Conservation (phyloP, 306 rosid genomes). For the Vigna nakashimae region DNA sequence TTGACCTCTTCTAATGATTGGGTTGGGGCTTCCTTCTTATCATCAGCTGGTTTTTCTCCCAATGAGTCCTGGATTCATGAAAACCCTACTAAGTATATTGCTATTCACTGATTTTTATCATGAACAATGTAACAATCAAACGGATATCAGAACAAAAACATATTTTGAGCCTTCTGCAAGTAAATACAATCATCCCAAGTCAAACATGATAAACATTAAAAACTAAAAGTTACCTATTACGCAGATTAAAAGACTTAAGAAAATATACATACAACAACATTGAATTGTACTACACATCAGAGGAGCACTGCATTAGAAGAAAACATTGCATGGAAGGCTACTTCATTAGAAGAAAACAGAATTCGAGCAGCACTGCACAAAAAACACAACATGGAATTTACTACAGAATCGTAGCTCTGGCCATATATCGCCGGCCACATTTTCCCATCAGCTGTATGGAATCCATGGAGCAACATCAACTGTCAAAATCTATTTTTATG, state of each 20-base stretch:
- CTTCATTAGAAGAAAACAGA: slow-evolving; percentile 17
- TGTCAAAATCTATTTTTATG: slow-evolving; percentile 7
- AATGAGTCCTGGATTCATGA: slow-evolving; percentile 52
- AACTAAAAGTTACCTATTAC: not conserved
- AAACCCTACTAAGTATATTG: no score
- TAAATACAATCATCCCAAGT: not conserved
- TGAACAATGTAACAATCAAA: no score
- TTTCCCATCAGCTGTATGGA: not conserved
- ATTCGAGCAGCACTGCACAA: not conserved
- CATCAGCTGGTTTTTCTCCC: slow-evolving; percentile 44
- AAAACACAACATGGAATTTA: not conserved
- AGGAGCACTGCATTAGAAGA: no score
- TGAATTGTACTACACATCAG: no score
- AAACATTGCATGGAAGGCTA: no score
- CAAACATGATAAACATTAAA: slow-evolving; percentile 23
- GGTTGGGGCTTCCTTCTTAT: slow-evolving; percentile 37
- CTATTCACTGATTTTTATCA: no score
- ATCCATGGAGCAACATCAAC: not conserved
- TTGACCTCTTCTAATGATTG: slow-evolving; percentile 33
- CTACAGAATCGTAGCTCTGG: not conserved
- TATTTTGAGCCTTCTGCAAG: not conserved
- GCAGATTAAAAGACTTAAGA: not conserved
- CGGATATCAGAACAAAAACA: no score
- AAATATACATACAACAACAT: not conserved
- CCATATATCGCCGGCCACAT: slow-evolving; percentile 1